Evolutionary conservation across 306 rosid genomes (phyloP).

Genomic region (Heteromeles arbutifolia): DNA sequence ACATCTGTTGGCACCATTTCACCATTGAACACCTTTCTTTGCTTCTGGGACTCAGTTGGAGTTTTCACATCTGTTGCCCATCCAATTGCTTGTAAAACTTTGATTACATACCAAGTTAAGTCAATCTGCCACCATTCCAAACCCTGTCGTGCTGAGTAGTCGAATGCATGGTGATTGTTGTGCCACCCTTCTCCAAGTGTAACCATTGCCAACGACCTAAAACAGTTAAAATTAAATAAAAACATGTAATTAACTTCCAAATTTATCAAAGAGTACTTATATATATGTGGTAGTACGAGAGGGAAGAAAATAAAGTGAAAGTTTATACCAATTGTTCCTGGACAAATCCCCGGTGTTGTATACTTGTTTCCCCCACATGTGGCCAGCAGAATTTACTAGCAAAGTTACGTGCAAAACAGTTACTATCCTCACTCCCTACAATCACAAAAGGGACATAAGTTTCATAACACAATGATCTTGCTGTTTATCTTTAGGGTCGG

Average conservation of each 20-base stretch:
- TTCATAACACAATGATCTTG: background rate
- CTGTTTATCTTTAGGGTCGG: too few relatives aligned
- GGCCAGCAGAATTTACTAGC: constrained; percentile 88
- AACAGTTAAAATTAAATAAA: background rate
- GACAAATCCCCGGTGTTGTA: constrained; percentile 80
- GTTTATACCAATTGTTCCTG: constrained; percentile 65
- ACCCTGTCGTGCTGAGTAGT: constrained; percentile 83
- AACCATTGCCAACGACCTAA: constrained; percentile 77
- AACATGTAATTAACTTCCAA: background rate
- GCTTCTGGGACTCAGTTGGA: constrained; percentile 51
- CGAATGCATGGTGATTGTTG: constrained; percentile 90
- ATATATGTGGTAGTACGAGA: background rate
- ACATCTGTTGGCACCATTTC: background rate
- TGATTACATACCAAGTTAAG: constrained; percentile 63
- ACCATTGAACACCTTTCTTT: background rate
- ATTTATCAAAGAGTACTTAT: background rate
- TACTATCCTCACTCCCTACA: constrained; percentile 67
- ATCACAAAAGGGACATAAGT: background rate
- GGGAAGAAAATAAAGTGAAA: background rate
- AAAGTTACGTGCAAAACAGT: constrained; percentile 77
- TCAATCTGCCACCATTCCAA: constrained; percentile 89
- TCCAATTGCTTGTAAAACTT: constrained; percentile 53
- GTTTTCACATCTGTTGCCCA: constrained; percentile 67
- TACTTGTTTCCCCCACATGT: constrained; percentile 65
- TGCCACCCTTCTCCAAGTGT: constrained; percentile 93